phyloP scores from a whole-genome alignment of 1,284 basidiomycete species.

The Sanghuangporus baumii region DNA sequence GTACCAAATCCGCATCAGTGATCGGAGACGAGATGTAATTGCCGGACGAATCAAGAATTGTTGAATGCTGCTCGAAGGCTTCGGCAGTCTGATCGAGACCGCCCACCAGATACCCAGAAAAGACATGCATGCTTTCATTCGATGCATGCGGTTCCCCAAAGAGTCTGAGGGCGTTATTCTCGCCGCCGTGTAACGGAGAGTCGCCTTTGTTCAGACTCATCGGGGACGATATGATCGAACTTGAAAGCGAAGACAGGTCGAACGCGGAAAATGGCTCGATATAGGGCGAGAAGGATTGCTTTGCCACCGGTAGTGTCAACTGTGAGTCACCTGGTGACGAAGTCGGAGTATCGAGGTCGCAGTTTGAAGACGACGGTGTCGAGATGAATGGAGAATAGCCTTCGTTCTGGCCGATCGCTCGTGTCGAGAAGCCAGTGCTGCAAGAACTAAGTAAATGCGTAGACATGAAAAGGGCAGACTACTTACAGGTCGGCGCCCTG shows the following conservation, averaged over 20 bases:
- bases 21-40: background rate
- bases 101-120: background rate
- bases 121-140: background rate
- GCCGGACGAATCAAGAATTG: background rate
- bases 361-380: background rate
- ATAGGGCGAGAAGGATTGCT: background rate
- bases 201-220: background rate
- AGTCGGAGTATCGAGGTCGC: background rate
- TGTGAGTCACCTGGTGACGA: background rate
- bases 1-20: background rate
- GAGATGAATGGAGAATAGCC: background rate
- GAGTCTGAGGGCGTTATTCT: background rate
- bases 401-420: background rate
- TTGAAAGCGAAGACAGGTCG: background rate
- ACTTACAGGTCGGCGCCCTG: background rate
- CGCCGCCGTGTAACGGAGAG: background rate
- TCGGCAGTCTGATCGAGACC: background rate
- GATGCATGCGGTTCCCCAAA: background rate
- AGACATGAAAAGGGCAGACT: background rate
- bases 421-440: background rate
- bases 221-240: background rate
- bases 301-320: background rate
- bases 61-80: background rate
- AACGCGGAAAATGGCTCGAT: background rate
- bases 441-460: background rate